Evolutionary conservation across 345 rosid species (phyloP).

Genomic region (Trapa incisa): DNA sequence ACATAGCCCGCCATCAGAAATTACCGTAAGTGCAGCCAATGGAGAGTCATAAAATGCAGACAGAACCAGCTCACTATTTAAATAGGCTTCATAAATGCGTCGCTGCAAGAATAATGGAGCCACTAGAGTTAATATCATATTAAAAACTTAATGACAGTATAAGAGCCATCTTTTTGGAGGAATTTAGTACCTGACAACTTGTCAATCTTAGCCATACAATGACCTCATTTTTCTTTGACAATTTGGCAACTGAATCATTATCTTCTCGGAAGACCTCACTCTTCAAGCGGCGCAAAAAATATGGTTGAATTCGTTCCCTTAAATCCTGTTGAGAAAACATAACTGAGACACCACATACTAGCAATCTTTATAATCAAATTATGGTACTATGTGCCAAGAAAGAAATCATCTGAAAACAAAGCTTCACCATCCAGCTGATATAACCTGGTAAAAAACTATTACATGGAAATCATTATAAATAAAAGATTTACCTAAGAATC

Average conservation of each 20-base stretch:
- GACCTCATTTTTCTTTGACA: slow-evolving; percentile 81
- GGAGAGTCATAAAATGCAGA: slow-evolving; percentile 97
- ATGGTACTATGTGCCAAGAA: neutral
- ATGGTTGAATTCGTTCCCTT: slow-evolving; percentile 83
- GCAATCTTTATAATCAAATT: neutral
- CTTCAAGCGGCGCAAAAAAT: slow-evolving; percentile 84
- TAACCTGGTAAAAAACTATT: neutral
- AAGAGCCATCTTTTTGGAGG: neutral
- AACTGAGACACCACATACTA: neutral
- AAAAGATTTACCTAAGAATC: neutral
- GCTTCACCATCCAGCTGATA: neutral
- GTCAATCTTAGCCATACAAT: slow-evolving; percentile 90
- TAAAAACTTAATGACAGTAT: neutral
- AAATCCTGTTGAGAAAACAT: slow-evolving; percentile 40
- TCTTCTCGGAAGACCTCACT: slow-evolving; percentile 66
- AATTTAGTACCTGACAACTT: slow-evolving; percentile 57
- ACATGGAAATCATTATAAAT: neutral
- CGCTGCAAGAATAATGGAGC: slow-evolving; percentile 32
- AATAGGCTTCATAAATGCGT: slow-evolving; percentile 79
- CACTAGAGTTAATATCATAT: slow-evolving; percentile 1
- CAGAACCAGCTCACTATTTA: slow-evolving; percentile 80
- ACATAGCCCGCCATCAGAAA: neutral
- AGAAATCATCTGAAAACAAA: neutral
- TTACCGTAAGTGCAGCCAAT: slow-evolving; percentile 94
- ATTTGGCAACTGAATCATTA: slow-evolving; percentile 36